Base-by-base conservation (phyloP, 345 rosid genomes). In the Rhodamnia rubescens region DNA sequence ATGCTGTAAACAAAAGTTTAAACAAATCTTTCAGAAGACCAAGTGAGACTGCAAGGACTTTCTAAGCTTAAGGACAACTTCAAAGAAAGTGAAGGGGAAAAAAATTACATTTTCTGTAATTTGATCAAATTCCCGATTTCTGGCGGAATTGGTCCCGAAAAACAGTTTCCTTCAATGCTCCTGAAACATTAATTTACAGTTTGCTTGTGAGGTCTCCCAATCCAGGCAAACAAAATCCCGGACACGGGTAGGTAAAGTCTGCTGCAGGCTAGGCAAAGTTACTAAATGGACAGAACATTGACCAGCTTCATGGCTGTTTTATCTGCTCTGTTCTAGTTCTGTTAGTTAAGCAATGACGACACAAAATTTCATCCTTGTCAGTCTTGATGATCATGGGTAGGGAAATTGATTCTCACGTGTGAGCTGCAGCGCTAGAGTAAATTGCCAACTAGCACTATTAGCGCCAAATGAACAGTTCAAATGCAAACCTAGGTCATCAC, bases 161-260 rank as follows among this genome's bases (percentile, higher is more conserved):
- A 95, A 12, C 1, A 85, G 89, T 95, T 96, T 78, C 98, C 99
- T 92, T 96, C 98, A 11, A 95, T 90, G 87, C 95, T 95, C 94
- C 98, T 95, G 91, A 80, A 85, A 88, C 58, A 85, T 32, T 69
- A 8, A 69, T 40, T 4, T 36, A 18, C 69, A n/a, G 59, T 26
- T 42, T 69, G 21, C 59, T 80, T 0, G 84, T 82, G 36, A 82
- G 84, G 55, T 15, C 56, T 14, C 24, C 24, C 22, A 50, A 82
- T 44, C 52, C 83, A 24, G 54, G 53, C n/a, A 11, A 82, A 14
- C 40, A 49, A 82, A 15, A 15, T 69, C 47, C 44, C 7, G 8
- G 47, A 69, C 47, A 69, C 6, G 20, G 78, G 47, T 15, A 18
- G 78, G 42, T 69, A 69, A 69, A 44, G 42, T 82, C 56, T 32